A percentile compares a stretch with the other conserved stretches of the same genome.
phyloP scores from a whole-genome alignment of 306 rosid species.

The Spatholobus suberectus region DNA sequence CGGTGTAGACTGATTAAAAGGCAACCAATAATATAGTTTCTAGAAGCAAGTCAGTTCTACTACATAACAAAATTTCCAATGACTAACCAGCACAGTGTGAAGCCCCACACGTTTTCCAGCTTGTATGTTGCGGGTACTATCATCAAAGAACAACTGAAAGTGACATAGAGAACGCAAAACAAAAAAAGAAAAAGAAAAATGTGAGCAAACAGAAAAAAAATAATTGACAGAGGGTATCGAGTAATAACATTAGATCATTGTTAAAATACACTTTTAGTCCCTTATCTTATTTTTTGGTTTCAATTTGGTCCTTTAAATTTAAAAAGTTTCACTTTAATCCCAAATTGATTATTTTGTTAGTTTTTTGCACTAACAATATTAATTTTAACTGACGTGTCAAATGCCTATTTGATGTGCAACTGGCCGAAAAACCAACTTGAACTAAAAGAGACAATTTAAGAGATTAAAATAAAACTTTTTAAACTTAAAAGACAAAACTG shows the following conservation, averaged over 20 bases:
- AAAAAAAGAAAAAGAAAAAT: too few relatives aligned
- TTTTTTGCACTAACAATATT: not conserved
- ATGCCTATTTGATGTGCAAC: too few relatives aligned
- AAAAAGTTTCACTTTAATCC: not conserved
- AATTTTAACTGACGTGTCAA: not conserved
- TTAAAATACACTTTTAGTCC: not conserved
- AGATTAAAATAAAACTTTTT: not conserved
- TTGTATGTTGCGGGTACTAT: conserved; percentile 88
- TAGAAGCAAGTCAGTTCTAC: not conserved
- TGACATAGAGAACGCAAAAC: not conserved
- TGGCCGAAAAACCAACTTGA: not conserved
- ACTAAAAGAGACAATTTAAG: too few relatives aligned
- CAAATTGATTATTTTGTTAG: not conserved
- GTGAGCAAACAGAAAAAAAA: not conserved
- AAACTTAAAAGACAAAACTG: not conserved
- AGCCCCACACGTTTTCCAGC: conserved; percentile 94
- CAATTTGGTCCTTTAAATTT: not conserved
- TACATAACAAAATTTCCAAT: conserved; percentile 26
- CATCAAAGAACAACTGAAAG: conserved; percentile 91
- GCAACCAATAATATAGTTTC: conserved; percentile 3
- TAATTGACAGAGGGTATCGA: not conserved
- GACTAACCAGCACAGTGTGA: conserved; percentile 87
- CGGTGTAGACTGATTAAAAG: not conserved
- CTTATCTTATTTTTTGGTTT: not conserved
- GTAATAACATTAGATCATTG: not conserved